Evolutionary conservation across 2,329 filamentous ascomycete species (phyloP).

Genomic region (Coniochaeta sp.): DNA sequence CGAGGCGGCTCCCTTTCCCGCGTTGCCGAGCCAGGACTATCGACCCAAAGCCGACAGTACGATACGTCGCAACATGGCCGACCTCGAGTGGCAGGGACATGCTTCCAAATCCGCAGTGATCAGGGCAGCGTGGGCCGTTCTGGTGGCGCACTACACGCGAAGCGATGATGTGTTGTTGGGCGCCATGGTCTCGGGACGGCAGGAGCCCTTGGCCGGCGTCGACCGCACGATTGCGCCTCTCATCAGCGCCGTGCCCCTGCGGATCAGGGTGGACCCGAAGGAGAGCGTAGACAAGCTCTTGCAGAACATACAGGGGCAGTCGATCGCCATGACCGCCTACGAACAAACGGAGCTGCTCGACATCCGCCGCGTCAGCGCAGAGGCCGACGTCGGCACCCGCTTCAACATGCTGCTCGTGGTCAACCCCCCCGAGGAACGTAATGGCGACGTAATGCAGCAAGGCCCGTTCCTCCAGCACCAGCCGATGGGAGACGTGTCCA

Average conservation of each 20-base stretch:
- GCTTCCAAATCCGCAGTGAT: constrained; percentile 12
- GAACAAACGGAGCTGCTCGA: not conserved
- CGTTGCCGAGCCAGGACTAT: not conserved
- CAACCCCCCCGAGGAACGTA: too few species aligned
- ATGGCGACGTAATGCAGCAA: too few species aligned
- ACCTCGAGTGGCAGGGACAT: constrained; percentile 6
- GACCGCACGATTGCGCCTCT: constrained; percentile 20
- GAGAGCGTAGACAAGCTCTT: constrained; percentile 12
- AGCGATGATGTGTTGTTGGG: constrained; percentile 19
- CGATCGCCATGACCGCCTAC: constrained; percentile 3
- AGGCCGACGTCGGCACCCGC: not conserved
- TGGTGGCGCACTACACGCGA: constrained; percentile 12
- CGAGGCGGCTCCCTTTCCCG: constrained; percentile 4
- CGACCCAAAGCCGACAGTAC: constrained; percentile 6
- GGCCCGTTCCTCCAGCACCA: too few species aligned
- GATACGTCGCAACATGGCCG: constrained; percentile 2
- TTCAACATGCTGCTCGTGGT: not conserved
- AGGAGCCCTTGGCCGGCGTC: constrained; percentile 16
- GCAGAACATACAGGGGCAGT: constrained; percentile 11
- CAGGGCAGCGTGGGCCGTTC: constrained; percentile 21
- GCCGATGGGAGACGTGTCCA: too few species aligned
- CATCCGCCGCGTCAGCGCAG: not conserved
- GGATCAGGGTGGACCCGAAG: constrained; percentile 9
- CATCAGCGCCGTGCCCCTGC: constrained; percentile 22
- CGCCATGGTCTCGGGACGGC: constrained; percentile 19